Evolutionary conservation across 306 rosid species (phyloP).

Genomic region (Canavalia ensiformis): DNA sequence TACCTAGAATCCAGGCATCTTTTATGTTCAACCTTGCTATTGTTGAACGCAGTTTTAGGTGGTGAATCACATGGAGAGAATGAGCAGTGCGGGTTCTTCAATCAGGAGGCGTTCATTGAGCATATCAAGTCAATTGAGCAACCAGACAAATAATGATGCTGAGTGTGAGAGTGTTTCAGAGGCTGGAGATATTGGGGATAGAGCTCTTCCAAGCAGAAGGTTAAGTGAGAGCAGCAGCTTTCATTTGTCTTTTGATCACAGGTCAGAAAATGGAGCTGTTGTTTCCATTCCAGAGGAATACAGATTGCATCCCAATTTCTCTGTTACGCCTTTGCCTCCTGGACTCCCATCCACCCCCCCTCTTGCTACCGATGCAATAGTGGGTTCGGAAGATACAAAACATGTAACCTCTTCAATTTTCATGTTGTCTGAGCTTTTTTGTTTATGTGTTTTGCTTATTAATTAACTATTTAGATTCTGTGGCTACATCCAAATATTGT

Average conservation of each 20-base stretch:
- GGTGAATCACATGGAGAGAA: constrained; percentile 52
- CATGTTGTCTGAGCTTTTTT: neutral
- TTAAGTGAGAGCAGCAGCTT: constrained; percentile 60
- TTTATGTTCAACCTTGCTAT: too few relatives aligned
- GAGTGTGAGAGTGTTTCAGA: constrained; percentile 73
- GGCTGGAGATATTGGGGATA: constrained; percentile 92
- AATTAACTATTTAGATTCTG: constrained; percentile 12
- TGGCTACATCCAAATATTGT: neutral
- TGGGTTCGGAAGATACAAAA: constrained; percentile 51
- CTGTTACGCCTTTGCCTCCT: constrained; percentile 56
- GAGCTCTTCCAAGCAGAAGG: constrained; percentile 70
- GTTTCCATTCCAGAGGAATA: constrained; percentile 53
- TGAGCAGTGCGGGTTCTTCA: constrained; percentile 59
- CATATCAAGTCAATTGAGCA: constrained; percentile 52
- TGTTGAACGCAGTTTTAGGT: constrained; percentile 2
- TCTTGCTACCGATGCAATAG: constrained; percentile 47
- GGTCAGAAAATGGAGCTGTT: constrained; percentile 57
- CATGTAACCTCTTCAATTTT: constrained; percentile 58
- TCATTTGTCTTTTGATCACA: constrained; percentile 55
- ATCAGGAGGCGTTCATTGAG: constrained; percentile 66
- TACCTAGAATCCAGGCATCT: neutral
- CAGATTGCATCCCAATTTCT: constrained; percentile 46
- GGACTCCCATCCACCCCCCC: constrained; percentile 49
- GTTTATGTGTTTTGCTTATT: constrained; percentile 19
- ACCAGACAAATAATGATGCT: constrained; percentile 51